A percentile compares a stretch with the other conserved stretches of the same genome.
These are phyloP conservation scores for Antitrichia curtipendula DNA, from an alignment of 225 moss, liverwort and hornwort genomes.

Conservation along the genomic window DNA sequence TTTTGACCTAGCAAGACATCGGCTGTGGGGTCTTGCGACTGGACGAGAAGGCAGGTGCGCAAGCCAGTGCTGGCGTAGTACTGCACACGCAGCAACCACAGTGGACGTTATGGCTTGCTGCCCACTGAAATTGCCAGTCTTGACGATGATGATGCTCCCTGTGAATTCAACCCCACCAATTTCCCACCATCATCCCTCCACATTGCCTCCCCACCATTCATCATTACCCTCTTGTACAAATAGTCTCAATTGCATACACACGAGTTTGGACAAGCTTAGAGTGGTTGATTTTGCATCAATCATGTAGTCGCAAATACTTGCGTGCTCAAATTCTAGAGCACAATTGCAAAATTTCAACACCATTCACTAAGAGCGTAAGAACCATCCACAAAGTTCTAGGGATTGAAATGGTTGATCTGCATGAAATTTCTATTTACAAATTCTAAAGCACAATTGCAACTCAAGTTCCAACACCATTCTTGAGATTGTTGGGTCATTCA, in stretches of 20 bases:
- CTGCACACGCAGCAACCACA: conserved; percentile 87
- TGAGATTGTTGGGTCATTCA: background rate
- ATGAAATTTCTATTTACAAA: background rate
- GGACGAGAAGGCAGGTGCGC: conserved; percentile 87
- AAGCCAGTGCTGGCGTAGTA: conserved; percentile 94
- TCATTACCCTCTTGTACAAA: background rate
- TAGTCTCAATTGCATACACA: background rate
- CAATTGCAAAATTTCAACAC: background rate
- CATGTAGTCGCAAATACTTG: background rate
- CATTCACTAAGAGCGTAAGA: background rate
- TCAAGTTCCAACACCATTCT: background rate
- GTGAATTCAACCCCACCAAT: conserved; percentile 17
- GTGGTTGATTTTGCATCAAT: background rate
- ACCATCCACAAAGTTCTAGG: background rate
- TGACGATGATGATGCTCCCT: background rate
- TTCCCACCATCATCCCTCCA: conserved; percentile 23
- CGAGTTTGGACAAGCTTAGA: background rate
- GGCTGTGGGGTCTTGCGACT: conserved; percentile 92
- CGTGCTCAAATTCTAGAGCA: background rate
- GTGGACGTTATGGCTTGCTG: conserved; percentile 14
- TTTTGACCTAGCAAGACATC: conserved; percentile 68
- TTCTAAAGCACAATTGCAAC: background rate
- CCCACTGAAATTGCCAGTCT: background rate
- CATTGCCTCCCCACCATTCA: background rate
- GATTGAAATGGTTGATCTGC: background rate